Percentiles rank a stretch among this genome's conserved stretches.
phyloP scores from a whole-genome alignment of 192 early-diverging fungal genomes.

The Podila minutissima region DNA sequence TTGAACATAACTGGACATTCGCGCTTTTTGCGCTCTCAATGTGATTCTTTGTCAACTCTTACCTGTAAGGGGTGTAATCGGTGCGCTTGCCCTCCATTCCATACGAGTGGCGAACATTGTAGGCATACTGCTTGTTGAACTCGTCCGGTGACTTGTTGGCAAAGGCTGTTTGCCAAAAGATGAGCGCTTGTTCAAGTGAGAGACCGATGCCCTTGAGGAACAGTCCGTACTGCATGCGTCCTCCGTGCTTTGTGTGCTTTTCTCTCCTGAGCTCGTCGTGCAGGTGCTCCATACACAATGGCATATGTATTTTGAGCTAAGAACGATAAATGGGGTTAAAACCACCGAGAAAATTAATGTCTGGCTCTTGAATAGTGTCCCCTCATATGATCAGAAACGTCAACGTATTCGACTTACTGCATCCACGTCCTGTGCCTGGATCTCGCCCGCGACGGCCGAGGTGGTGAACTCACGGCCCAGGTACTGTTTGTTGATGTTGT shows the following conservation, averaged over 20 bases:
- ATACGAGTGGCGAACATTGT: conserved; percentile 97
- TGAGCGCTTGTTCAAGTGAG: conserved; percentile 86
- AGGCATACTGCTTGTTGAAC: conserved; percentile 94
- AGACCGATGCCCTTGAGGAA: conserved; percentile 97
- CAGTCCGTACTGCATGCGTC: conserved; percentile 90
- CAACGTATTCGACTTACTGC: conserved; percentile 35
- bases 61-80: conserved; percentile 81
- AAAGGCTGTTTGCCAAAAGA: conserved; percentile 93
- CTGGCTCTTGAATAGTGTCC: too few species aligned
- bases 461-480: conserved; percentile 73
- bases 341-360: too few species aligned
- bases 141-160: conserved; percentile 82
- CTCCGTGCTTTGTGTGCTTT: conserved; percentile 87
- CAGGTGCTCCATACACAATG: conserved; percentile 91
- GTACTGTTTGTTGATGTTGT: conserved; percentile 87
- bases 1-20: too few species aligned
- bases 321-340: neutral
- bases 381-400: too few species aligned
- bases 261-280: conserved; percentile 75
- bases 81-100: conserved; percentile 91
- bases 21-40: too few species aligned
- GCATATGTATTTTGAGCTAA: conserved; percentile 77
- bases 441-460: conserved; percentile 60
- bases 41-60: conserved; percentile 2
- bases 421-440: conserved; percentile 76